Base-by-base conservation (phyloP, 345 rosid species). In the Gossypium mustelinum region DNA sequence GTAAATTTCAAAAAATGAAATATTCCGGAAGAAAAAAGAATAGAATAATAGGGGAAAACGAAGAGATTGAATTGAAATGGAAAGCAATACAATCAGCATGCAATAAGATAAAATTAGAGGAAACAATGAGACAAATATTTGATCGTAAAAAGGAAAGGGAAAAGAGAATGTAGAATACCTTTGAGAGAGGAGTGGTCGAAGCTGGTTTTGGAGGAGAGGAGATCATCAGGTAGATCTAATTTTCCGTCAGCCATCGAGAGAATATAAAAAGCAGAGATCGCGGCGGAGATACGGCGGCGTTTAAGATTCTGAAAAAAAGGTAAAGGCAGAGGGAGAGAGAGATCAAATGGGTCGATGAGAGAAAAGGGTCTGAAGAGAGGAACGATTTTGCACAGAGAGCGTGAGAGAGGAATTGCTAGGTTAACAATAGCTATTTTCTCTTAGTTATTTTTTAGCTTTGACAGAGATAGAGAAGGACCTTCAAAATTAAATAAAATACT, bases 191-290 rank as follows among this genome's bases (percentile, higher is more conserved):
- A 73, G 39, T 14, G 77, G 29, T 73, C 72, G 22, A 41, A 66
- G 68, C 52, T 2, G 7, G 64, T 47, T 52, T 70, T 69, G 73
- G 77, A 67, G 39, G 77, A 61, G 54, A 80, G 67, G 70, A 77
- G 78, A 56, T 81, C 78, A 17, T 77, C 83, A 20, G 83, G 76
- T 16, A 81, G 76, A 58, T 54, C 67, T 58, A 74, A 74, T 68
- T 77, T 81, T 27, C 58, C 60, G 70, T 77, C 78, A 60, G 76
- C 76, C 85, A 76, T 79, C 57, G 61, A 39, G 71, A 74, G 9
- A 45, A 60, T 34, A 63, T 34, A 44, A 25, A 67, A 52, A 43
- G 57, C 43, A 27, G 66, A 41, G 78, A 67, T 44, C 50, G 77
- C 11, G 11, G 64, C 62, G 27, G 64, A 11, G 51, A 66, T 2